Evolutionary conservation across 352 stramenopile genomes (phyloP).

Genomic region (Phytophthora litchii): DNA sequence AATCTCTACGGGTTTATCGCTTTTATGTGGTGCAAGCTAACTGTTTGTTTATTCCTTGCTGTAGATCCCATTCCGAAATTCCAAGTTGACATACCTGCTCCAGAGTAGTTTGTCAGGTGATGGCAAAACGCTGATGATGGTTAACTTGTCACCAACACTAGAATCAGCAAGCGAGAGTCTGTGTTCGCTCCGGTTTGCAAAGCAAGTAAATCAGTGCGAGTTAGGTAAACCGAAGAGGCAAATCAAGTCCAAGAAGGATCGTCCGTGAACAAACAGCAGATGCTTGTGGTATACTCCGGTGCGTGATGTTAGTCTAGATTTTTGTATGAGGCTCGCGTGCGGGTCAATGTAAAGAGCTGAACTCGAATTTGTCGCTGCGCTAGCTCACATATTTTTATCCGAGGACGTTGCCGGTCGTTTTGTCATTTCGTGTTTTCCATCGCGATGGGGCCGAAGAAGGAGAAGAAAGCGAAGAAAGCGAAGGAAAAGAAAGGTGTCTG

Average conservation of each 20-base stretch:
- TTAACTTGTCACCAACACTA: slow-evolving; percentile 95
- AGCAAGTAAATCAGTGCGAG: slow-evolving; percentile 97
- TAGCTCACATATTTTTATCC: slow-evolving; percentile 41
- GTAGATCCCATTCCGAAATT: slow-evolving; percentile 97
- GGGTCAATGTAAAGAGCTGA: too few species aligned
- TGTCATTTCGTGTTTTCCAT: slow-evolving; percentile 22
- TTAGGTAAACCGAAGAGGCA: slow-evolving; percentile 95
- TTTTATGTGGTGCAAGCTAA: background rate
- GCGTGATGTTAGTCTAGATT: slow-evolving; percentile 4
- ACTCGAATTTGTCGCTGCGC: background rate
- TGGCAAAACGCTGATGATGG: slow-evolving; percentile 99
- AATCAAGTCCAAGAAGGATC: slow-evolving; percentile 81
- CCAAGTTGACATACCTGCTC: slow-evolving; percentile 98
- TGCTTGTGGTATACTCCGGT: slow-evolving; percentile 2
- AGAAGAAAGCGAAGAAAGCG: slow-evolving; percentile 75
- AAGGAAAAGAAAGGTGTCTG: slow-evolving; percentile 76
- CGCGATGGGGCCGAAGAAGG: slow-evolving; percentile 72
- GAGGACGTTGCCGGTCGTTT: slow-evolving; percentile 18
- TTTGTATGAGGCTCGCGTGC: slow-evolving; percentile 16
- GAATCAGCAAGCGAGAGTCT: slow-evolving; percentile 96
- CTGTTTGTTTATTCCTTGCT: slow-evolving; percentile 4
- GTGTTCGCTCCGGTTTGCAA: slow-evolving; percentile 97
- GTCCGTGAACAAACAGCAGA: slow-evolving; percentile 19
- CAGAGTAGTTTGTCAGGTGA: slow-evolving; percentile 97
- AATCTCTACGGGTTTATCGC: slow-evolving; percentile 23